Evolutionary conservation across 345 rosid genomes (phyloP), one percentile per base, ranked within the genome.

Genomic region (Rubroshorea leprosula): DNA sequence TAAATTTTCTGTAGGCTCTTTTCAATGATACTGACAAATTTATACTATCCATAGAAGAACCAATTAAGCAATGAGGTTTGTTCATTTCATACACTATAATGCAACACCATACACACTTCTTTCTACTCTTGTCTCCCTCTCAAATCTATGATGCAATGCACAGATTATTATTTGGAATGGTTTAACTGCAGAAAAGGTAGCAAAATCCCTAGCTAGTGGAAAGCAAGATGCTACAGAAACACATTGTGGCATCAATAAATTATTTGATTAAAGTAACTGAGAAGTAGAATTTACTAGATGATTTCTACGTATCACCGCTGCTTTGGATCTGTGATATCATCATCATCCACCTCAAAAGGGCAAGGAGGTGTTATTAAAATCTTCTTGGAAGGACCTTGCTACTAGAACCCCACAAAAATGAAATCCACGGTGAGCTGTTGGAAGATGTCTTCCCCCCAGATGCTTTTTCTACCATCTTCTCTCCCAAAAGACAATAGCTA

Each of bases 121-220:
- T 51, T 11, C 9, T 8, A n/a, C n/a, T 38, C 21, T 21, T 6
- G 5, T 44, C 47, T 50, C 25, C 29, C 43, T 12, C 20, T 44
- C 26, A 9, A 54, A 55, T 67, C 43, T 65, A 45, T 51, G 64
- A 56, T 65, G 65, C n/a, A n/a, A n/a, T 54, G 63, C 68, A 57
- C 89, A 90, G 81, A 76, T 86, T 11, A 81, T 84, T 47, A 67
- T 79, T 0, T 90, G 97, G 97, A 92, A 90, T 68, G 92, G 88
- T 19, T 67, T 82, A 68, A 82, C 86, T 6, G 64, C 85, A 49
- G 95, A 86, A 46, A 82, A 61, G 57, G 89, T 89, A 59, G 87
- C 91, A 62, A 84, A 61, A 62, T 86, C 87, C 97, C 0, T 81
- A 87, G 2, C 41, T 6, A 35, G 7, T 13, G 12, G 12, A 35